Evolutionary conservation across 2,329 filamentous ascomycete genomes (phyloP), one percentile per base, ranked within the genome.

Genomic region (Ceratocystis diversiconidia): DNA sequence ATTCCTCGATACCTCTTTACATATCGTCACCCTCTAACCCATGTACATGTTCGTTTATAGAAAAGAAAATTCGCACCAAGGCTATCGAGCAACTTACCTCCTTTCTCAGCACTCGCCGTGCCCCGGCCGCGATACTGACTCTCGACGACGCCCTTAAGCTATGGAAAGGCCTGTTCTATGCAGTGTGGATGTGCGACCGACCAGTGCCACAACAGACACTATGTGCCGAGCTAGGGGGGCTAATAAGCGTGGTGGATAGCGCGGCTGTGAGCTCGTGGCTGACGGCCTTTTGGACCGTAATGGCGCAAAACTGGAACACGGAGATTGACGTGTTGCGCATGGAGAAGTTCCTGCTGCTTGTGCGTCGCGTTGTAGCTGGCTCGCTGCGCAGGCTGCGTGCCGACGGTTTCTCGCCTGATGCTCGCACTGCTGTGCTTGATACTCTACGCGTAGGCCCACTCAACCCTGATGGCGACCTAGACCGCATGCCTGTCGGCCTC

Each of bases 161-260:
- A 69, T 96, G 91, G 90, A 95, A 95, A 73, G 92, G 91, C 4
- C 83, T 97, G 22, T 96, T 94, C 79, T 96, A 91, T 80, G 87
- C 87, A 72, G 84, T 94, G 72, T 96, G 90, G 87, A 94, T 96
- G 86, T 90, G 87, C 75, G 92, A 96, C 79, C 89, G 91, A 61
- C 87, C 91, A 10, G 77, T 86, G n/a, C 86, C 89, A 2, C 92
- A 96, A 78, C 91, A 96, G 79, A 83, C 83, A 55, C 87, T 97
- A 59, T 88, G 89, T 70, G 77, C 80, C 70, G 86, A 92, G 68
- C 86, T 97, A 65, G 88, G 91, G 55, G 82, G 77, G 1, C 83
- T 96, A 10, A 69, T 64, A 30, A 59, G 32, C 28, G 36, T 46
- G 7, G 61, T 66, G 5, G 60, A 65, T 61, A 41, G 59, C 17